phyloP scores from a whole-genome alignment of 257 asterid species.

The Anisodus tanguticus region DNA sequence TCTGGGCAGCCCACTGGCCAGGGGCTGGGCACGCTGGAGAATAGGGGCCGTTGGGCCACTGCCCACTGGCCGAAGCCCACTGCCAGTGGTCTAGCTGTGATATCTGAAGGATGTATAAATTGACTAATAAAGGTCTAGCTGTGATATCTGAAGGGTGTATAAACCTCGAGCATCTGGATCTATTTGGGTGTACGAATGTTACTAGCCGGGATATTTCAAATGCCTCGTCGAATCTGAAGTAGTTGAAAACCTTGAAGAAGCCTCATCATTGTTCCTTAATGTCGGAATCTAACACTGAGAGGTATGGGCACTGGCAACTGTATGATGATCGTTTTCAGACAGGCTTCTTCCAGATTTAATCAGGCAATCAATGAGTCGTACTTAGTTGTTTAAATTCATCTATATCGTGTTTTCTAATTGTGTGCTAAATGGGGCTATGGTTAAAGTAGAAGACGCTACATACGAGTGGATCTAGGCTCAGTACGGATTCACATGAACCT shows the following conservation, averaged over 20 bases:
- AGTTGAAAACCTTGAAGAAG: conserved; percentile 59
- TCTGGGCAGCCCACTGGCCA: too few species aligned
- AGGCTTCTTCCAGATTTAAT: conserved; percentile 77
- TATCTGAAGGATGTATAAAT: conserved; percentile 20
- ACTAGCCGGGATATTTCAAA: conserved; percentile 64
- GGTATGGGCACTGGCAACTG: conserved; percentile 85
- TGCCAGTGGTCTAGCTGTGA: too few species aligned
- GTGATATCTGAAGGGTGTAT: conserved; percentile 66
- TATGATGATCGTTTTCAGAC: conserved; percentile 87
- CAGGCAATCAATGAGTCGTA: background rate
- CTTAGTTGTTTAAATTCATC: background rate
- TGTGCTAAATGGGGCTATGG: background rate
- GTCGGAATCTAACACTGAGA: conserved; percentile 56
- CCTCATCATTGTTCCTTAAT: conserved; percentile 73
- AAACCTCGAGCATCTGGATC: conserved; percentile 65
- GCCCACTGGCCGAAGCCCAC: too few species aligned
- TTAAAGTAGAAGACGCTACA: background rate
- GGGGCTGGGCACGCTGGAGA: too few species aligned
- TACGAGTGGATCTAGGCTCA: too few species aligned
- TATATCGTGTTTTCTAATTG: background rate
- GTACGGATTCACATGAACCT: too few species aligned
- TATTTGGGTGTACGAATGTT: conserved; percentile 73
- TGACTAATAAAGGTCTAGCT: conserved; percentile 72
- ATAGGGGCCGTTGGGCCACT: too few species aligned
- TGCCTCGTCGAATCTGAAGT: conserved; percentile 59